These are phyloP conservation scores for Coix lacrymajobi DNA, from an alignment of 176 grass and related monocot genomes.

Conservation along the genomic window DNA sequence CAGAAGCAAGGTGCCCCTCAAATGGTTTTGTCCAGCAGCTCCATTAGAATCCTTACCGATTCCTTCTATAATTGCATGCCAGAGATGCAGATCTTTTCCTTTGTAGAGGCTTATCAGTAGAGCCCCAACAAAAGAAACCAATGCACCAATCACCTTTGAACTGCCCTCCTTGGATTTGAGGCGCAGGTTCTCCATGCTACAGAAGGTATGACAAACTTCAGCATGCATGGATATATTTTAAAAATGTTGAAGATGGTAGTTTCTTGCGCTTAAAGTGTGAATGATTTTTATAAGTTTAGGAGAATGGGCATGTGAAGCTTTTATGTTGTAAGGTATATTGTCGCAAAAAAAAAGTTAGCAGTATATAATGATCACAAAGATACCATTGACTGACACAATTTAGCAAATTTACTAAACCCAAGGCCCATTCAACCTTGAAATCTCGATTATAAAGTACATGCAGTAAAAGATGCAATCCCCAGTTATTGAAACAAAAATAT, in stretches of 20 bases:
- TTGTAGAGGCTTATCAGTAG: slow-evolving; percentile 4
- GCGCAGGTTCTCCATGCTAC: slow-evolving; percentile 6
- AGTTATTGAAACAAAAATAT: background rate
- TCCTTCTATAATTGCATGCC: background rate
- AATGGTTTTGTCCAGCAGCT: background rate
- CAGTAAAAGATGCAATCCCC: background rate
- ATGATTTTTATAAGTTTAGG: background rate
- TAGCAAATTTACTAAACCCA: background rate
- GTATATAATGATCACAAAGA: background rate
- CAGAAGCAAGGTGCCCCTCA: slow-evolving; percentile 14
- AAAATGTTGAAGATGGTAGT: background rate
- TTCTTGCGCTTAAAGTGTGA: background rate
- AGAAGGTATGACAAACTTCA: background rate
- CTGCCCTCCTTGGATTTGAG: background rate
- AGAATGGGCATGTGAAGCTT: background rate
- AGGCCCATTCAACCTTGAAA: background rate
- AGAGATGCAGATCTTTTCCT: background rate
- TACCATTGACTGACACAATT: background rate
- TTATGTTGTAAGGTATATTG: background rate
- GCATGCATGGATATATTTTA: background rate
- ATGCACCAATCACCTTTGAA: background rate
- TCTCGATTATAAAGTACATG: background rate
- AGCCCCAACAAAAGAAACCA: slow-evolving; percentile 8
- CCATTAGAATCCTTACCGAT: background rate
- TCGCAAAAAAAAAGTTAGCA: no score